These are phyloP conservation scores for Myrica gale DNA, from an alignment of 306 rosid species.

Conservation along the genomic window DNA sequence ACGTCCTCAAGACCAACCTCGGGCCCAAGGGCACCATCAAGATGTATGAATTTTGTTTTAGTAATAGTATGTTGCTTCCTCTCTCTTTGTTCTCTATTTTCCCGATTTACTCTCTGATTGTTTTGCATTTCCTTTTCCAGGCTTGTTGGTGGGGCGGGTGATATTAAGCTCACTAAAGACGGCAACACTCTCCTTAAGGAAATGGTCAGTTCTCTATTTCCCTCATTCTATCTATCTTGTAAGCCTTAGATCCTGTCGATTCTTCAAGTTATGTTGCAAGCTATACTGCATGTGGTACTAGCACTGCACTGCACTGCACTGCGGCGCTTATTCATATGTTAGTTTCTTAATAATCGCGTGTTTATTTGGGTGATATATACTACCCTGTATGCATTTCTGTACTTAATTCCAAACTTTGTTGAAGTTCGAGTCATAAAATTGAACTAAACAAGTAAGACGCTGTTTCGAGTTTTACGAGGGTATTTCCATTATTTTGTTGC, in stretches of 20 bases:
- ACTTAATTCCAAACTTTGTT: neutral
- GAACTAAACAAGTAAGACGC: neutral
- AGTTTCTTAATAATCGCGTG: neutral
- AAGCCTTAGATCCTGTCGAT: conserved; percentile 26
- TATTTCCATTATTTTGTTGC: too few species aligned
- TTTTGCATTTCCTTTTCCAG: conserved; percentile 29
- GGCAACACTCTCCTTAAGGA: conserved; percentile 95
- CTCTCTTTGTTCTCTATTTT: neutral
- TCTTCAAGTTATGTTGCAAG: neutral
- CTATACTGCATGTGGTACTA: neutral
- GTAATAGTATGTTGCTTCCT: neutral
- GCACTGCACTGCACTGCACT: neutral
- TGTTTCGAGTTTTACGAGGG: too few species aligned
- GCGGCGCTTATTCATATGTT: neutral
- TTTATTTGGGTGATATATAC: neutral
- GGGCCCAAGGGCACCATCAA: conserved; percentile 98
- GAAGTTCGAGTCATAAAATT: neutral
- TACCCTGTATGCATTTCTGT: neutral
- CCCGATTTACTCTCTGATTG: neutral
- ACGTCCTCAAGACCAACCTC: conserved; percentile 86
- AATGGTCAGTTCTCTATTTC: conserved; percentile 49
- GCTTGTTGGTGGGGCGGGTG: conserved; percentile 98
- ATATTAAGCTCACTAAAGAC: conserved; percentile 92
- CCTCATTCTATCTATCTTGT: neutral
- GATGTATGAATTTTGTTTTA: conserved; percentile 37